Percentiles rank a stretch among this genome's conserved stretches.
Conservation (phyloP, 225 moss, liverwort and hornwort species). For the Polytrichum commune region DNA sequence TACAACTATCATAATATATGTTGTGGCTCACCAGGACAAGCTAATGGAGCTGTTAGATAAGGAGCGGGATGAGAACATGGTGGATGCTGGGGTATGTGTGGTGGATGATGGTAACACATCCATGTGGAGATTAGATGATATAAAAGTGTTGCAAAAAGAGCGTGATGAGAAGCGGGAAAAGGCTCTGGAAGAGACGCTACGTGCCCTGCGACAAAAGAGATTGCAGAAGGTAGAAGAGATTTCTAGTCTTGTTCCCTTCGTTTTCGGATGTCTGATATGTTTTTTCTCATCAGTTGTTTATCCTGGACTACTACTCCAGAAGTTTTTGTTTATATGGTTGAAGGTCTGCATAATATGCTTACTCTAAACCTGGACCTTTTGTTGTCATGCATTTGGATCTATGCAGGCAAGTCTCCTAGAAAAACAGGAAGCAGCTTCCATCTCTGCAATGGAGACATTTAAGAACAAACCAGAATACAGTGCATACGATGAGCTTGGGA, state of each 20-base stretch:
- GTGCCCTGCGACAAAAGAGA: slow-evolving; percentile 47
- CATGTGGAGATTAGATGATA: slow-evolving; percentile 76
- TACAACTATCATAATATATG: too few species aligned
- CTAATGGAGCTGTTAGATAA: slow-evolving; percentile 69
- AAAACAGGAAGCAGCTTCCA: slow-evolving; percentile 52
- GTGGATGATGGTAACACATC: slow-evolving; percentile 60
- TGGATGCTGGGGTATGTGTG: slow-evolving; percentile 73
- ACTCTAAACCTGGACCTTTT: too few species aligned
- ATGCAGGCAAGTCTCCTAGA: slow-evolving; percentile 66
- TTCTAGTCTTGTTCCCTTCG: background rate
- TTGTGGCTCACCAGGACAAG: slow-evolving; percentile 33
- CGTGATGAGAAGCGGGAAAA: slow-evolving; percentile 68
- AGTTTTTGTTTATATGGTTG: too few species aligned
- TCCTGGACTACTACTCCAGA: too few species aligned
- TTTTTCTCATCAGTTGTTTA: background rate
- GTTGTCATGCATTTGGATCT: background rate
- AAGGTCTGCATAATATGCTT: too few species aligned
- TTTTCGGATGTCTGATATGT: background rate
- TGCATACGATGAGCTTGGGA: slow-evolving; percentile 62
- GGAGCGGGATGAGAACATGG: slow-evolving; percentile 75
- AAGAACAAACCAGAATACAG: slow-evolving; percentile 53
- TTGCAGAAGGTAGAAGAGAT: slow-evolving; percentile 38
- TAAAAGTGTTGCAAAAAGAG: slow-evolving; percentile 52
- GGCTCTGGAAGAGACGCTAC: slow-evolving; percentile 53
- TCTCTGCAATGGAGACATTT: slow-evolving; percentile 52